phyloP scores from a whole-genome alignment of 2,329 filamentous ascomycete genomes.

The Aspergillus fumigatiaffinis region DNA sequence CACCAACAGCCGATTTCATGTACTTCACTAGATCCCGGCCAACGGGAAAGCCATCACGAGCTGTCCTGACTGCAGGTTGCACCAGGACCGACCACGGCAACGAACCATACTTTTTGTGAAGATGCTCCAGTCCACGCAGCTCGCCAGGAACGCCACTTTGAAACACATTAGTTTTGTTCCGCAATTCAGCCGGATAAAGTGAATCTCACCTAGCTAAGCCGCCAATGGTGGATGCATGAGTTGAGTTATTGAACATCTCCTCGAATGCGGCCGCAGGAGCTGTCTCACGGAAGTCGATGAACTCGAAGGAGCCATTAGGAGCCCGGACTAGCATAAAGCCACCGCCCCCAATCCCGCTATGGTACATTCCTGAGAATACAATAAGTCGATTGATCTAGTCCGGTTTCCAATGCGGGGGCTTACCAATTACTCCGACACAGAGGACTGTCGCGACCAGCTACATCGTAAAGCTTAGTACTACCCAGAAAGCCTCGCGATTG shows the following conservation, averaged over 20 bases:
- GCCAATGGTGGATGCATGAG: conserved; percentile 62
- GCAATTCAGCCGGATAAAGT: background rate
- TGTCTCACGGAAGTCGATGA: conserved; percentile 84
- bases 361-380: conserved; percentile 59
- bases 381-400: background rate
- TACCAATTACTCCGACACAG: conserved; percentile 68
- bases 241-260: conserved; percentile 79
- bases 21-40: conserved; percentile 71
- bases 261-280: conserved; percentile 76
- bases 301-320: conserved; percentile 71
- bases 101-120: conserved; percentile 60
- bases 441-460: conserved; percentile 67
- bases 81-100: conserved; percentile 70
- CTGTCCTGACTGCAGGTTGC: conserved; percentile 68
- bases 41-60: conserved; percentile 69
- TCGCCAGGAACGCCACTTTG: conserved; percentile 54
- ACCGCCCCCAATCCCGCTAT: conserved; percentile 79
- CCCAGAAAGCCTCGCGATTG: conserved; percentile 4
- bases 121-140: conserved; percentile 71
- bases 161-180: conserved; percentile 1
- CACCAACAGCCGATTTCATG: conserved; percentile 55
- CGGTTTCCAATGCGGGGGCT: conserved; percentile 10
- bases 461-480: background rate
- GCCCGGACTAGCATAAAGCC: conserved; percentile 82
- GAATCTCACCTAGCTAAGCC: conserved; percentile 60